Conservation (phyloP, 139 green algal species). For the Chlorella sp. region DNA sequence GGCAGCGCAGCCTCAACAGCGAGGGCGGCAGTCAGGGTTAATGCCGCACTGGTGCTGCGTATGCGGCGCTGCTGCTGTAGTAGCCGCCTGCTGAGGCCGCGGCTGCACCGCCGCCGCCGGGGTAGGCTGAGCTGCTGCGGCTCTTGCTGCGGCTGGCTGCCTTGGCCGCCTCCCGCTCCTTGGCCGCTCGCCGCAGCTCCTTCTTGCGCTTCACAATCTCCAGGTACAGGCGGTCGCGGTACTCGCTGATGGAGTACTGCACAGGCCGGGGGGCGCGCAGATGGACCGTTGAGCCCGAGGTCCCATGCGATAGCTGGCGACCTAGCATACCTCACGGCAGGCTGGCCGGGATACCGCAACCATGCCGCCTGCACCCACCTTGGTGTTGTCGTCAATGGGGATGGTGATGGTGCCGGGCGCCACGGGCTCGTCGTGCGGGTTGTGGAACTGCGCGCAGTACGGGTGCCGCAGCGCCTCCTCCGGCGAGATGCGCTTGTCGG, state of each 20-base stretch:
- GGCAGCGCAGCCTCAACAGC: no score
- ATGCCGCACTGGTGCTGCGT: conserved; percentile 8
- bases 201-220: conserved; percentile 92
- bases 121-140: conserved; percentile 12
- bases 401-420: conserved; percentile 79
- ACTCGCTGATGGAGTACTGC: conserved; percentile 67
- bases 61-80: conserved; percentile 4
- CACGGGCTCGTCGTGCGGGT: conserved; percentile 83
- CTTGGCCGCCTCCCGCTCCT: conserved; percentile 58
- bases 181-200: conserved; percentile 69
- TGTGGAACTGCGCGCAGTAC: conserved; percentile 96
- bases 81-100: not conserved
- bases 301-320: no score
- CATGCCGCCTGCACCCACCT: conserved; percentile 70
- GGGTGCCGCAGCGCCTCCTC: conserved; percentile 93
- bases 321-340: no score
- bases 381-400: conserved; percentile 96
- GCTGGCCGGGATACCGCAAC: no score
- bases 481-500: conserved; percentile 85
- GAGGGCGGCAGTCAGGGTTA: not conserved
- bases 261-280: not conserved
- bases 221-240: conserved; percentile 86
- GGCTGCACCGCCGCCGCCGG: not conserved
- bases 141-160: conserved; percentile 20
- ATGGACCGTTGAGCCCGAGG: no score